Percentiles rank a stretch among this genome's conserved stretches.
Evolutionary conservation across 164 flowering plant species (phyloP).

Genomic region (Akebia trifoliata): DNA sequence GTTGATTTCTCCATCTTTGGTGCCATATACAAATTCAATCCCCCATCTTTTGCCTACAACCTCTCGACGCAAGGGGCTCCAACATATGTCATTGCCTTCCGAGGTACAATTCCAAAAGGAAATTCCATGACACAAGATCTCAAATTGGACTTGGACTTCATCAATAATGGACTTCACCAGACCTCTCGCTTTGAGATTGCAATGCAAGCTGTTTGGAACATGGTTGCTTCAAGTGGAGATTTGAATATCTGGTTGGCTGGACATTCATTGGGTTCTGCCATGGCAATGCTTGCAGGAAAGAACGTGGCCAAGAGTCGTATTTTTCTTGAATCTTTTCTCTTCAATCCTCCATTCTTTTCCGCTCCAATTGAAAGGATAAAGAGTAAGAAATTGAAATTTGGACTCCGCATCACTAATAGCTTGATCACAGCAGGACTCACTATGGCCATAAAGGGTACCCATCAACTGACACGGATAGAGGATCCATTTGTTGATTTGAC

Average conservation of each 20-base stretch:
- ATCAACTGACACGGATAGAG: slow-evolving; percentile 15
- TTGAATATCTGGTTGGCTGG: slow-evolving; percentile 73
- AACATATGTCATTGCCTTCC: slow-evolving; percentile 64
- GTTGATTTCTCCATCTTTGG: slow-evolving; percentile 72
- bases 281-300: slow-evolving; percentile 83
- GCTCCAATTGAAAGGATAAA: slow-evolving; percentile 74
- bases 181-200: slow-evolving; percentile 65
- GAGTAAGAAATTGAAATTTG: slow-evolving; percentile 49
- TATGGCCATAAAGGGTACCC: slow-evolving; percentile 30
- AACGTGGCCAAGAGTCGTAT: slow-evolving; percentile 62
- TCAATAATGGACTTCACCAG: slow-evolving; percentile 56
- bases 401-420: slow-evolving; percentile 62
- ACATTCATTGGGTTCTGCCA: slow-evolving; percentile 86
- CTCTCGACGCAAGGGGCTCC: slow-evolving; percentile 29
- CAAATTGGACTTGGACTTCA: slow-evolving; percentile 47
- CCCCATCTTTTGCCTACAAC: slow-evolving; percentile 15
- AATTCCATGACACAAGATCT: slow-evolving; percentile 58
- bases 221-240: slow-evolving; percentile 46
- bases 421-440: slow-evolving; percentile 70
- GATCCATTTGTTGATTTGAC: slow-evolving; percentile 44
- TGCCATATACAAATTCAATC: slow-evolving; percentile 52
- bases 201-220: slow-evolving; percentile 55
- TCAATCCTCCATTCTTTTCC: slow-evolving; percentile 81
- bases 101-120: slow-evolving; percentile 70
- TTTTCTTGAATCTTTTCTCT: slow-evolving; percentile 61